A percentile compares a stretch with the other conserved stretches of the same genome.
Conservation (phyloP, 2,329 filamentous ascomycete species). For the Sclerotinia sclerotiorum region DNA sequence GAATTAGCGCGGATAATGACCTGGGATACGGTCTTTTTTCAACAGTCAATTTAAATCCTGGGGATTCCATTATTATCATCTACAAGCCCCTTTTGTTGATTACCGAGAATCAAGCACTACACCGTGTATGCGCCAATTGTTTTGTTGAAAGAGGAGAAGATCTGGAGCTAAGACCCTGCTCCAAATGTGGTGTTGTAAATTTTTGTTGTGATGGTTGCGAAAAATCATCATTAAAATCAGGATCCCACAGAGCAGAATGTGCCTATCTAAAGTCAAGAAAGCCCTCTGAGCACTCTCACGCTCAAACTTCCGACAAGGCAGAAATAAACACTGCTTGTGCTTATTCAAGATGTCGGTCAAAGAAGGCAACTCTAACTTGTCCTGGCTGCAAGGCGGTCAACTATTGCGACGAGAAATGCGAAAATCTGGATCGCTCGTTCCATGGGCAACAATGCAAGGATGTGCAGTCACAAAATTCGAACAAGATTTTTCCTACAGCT, state of each 20-base stretch:
- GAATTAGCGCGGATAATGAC: constrained; percentile 17
- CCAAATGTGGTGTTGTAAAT: constrained; percentile 51
- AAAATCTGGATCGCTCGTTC: constrained; percentile 40
- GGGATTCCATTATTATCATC: constrained; percentile 33
- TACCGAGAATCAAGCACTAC: constrained; percentile 36
- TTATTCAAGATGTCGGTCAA: constrained; percentile 5
- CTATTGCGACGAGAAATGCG: constrained; percentile 57
- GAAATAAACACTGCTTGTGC: not conserved
- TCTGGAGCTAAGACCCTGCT: constrained; percentile 45
- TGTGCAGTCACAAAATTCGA: not conserved
- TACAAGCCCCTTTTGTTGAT: constrained; percentile 33
- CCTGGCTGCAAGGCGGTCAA: constrained; percentile 52
- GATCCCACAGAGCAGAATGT: constrained; percentile 55
- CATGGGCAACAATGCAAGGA: constrained; percentile 9
- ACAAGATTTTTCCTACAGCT: constrained; percentile 47
- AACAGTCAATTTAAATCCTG: constrained; percentile 23
- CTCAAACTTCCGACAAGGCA: not conserved
- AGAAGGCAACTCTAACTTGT: constrained; percentile 43
- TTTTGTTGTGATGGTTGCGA: constrained; percentile 60
- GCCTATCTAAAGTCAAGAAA: constrained; percentile 40
- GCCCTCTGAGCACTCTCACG: not conserved
- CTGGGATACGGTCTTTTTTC: constrained; percentile 35
- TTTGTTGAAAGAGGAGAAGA: constrained; percentile 26
- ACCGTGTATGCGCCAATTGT: constrained; percentile 37
- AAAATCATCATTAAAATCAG: constrained; percentile 50